These are phyloP conservation scores for Pichia sp. DNA, from an alignment of 1,139 yeast genomes.

Conservation along the genomic window DNA sequence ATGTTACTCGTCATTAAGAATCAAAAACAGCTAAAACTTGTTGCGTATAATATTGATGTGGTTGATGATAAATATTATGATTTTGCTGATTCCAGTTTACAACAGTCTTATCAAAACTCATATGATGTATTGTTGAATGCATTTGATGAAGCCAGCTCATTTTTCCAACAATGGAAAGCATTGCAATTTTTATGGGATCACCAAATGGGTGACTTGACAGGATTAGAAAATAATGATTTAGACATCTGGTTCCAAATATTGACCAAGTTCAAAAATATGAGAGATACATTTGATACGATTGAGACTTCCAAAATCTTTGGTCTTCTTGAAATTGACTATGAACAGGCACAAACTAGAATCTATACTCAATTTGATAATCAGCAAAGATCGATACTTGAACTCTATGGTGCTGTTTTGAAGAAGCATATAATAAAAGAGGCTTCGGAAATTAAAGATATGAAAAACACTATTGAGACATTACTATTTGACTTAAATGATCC, in stretches of 20 bases:
- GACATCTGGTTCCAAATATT: slow-evolving; percentile 48
- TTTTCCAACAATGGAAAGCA: slow-evolving; percentile 50
- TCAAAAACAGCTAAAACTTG: slow-evolving; percentile 1
- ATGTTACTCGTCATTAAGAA: neutral
- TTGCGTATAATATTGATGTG: neutral
- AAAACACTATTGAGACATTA: slow-evolving; percentile 36
- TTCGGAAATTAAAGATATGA: slow-evolving; percentile 29
- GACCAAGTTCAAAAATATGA: slow-evolving; percentile 43
- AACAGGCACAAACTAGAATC: slow-evolving; percentile 54
- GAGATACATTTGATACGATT: slow-evolving; percentile 53
- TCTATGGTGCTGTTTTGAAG: slow-evolving; percentile 42
- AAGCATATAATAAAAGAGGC: slow-evolving; percentile 32
- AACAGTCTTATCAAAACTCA: slow-evolving; percentile 1
- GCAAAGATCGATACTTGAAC: slow-evolving; percentile 47
- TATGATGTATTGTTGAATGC: slow-evolving; percentile 6
- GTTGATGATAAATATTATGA: neutral
- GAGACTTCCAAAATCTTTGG: slow-evolving; percentile 43
- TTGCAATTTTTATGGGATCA: slow-evolving; percentile 64
- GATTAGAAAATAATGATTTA: slow-evolving; percentile 38
- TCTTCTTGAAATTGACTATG: slow-evolving; percentile 42
- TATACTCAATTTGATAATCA: slow-evolving; percentile 56
- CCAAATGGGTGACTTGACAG: slow-evolving; percentile 13
- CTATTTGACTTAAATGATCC: slow-evolving; percentile 38
- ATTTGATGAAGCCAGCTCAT: slow-evolving; percentile 34
- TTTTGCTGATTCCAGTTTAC: neutral